Evolutionary conservation across 768 basidiomycete genomes (phyloP), one percentile per base, ranked within the genome.

Genomic region (Tylopilus intermedius): DNA sequence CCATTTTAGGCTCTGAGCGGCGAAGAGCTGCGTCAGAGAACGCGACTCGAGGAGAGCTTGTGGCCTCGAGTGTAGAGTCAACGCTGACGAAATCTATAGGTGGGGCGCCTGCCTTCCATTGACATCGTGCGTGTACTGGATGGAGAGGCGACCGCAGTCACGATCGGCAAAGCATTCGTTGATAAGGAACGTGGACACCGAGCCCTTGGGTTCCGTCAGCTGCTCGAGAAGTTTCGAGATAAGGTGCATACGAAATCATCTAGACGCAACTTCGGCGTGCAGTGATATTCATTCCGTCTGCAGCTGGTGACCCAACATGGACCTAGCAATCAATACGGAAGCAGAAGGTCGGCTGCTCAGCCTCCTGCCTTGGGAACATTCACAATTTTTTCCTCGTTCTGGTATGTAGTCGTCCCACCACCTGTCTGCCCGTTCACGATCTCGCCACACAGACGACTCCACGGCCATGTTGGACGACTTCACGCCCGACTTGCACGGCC

Each of bases 271-370:
- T 26, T 15, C 15, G 24, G 43, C 18, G 8, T 8, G 18, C 35
- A 32, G 1, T 32, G 2, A 26, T 41, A 3, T 24, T 55, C 14
- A 59, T 33, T 9, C 8, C 18, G 4, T 29, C 37, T 22, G 35
- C 42, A 93, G 84, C 78, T 98, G 18, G 18, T 18, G 18, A 4
- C 94, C 95, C 11, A 84, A 98, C 73, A 85, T 99, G 85, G 88
- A 96, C 61, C 84, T 99, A 58, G 83, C 96, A 0, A 83, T 99
- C 71, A 98, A 97, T 61, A 83, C 89, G 22, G 89, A 87, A 71
- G 88, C 94, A 0, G 96, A 98, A 71, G 91, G 95, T 10, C 85
- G 96, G 14, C 83, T 99, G 8, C 76, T 18, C 18, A 18, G 18
- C 18, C 18, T 99, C 13, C 86, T 95, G 5, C 89, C 93, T 39